phyloP scores from a whole-genome alignment of 768 basidiomycete genomes.

The Termitomyces sp. region DNA sequence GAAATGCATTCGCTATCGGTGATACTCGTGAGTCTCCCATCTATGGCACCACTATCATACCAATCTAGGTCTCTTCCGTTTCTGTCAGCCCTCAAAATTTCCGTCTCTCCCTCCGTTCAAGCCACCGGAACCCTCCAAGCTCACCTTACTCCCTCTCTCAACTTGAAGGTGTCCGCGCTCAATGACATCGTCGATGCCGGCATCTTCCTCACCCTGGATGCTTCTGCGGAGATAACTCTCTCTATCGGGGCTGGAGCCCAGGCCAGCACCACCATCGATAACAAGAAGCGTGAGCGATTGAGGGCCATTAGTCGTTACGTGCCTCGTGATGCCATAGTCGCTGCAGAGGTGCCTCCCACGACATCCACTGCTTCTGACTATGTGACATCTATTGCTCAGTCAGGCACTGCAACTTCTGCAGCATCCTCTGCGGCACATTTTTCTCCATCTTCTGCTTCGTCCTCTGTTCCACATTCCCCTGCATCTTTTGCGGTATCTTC shows the following conservation, averaged over 20 bases:
- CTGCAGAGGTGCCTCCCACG: not conserved
- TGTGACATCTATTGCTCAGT: not conserved
- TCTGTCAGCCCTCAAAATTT: slow-evolving; percentile 31
- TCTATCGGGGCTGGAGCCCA: slow-evolving; percentile 16
- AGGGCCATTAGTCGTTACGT: slow-evolving; percentile 3
- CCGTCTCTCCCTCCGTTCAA: slow-evolving; percentile 31
- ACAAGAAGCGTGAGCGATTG: slow-evolving; percentile 1
- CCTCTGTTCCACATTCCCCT: not conserved
- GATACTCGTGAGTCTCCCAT: slow-evolving; percentile 33
- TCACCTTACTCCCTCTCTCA: slow-evolving; percentile 43
- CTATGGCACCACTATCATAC: not conserved
- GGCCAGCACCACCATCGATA: slow-evolving; percentile 8
- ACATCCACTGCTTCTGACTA: not conserved
- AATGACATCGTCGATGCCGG: slow-evolving; percentile 26
- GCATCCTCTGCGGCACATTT: not conserved
- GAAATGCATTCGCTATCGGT: slow-evolving; percentile 25
- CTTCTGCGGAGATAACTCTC: slow-evolving; percentile 25
- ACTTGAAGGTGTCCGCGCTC: slow-evolving; percentile 39
- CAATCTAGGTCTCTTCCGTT: not conserved
- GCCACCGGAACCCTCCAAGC: slow-evolving; percentile 36
- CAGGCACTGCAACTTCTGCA: not conserved
- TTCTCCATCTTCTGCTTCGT: not conserved
- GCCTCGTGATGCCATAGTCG: not conserved
- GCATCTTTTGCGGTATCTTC: not conserved
- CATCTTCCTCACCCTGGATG: slow-evolving; percentile 37